These are phyloP conservation scores for Tulasnella sp. DNA, from an alignment of 768 basidiomycete species.

Conservation along the genomic window DNA sequence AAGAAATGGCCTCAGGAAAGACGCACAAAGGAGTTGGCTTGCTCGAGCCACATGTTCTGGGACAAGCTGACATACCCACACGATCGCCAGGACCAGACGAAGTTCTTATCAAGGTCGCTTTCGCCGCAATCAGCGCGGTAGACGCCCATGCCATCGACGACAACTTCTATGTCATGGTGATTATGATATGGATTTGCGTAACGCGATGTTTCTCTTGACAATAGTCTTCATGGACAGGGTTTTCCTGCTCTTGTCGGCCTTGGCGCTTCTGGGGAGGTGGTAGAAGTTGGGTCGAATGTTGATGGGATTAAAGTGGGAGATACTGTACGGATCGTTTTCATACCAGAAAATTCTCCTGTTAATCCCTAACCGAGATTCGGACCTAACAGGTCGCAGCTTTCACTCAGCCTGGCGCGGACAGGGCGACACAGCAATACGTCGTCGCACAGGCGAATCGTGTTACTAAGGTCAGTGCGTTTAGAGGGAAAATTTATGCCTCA, in stretches of 20 bases:
- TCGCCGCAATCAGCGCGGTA: constrained; percentile 36
- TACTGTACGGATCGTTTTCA: constrained; percentile 28
- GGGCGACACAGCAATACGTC: constrained; percentile 36
- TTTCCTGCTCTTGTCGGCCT: constrained; percentile 37
- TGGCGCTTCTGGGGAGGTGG: constrained; percentile 36
- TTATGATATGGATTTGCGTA: not conserved
- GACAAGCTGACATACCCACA: constrained; percentile 35
- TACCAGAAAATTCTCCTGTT: too few relatives aligned
- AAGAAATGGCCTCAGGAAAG: not conserved
- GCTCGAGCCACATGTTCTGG: constrained; percentile 32
- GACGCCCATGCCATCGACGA: constrained; percentile 38
- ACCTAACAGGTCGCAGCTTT: constrained; percentile 30
- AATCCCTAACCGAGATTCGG: constrained; percentile 19
- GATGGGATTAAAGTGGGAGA: constrained; percentile 36
- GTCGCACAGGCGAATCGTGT: constrained; percentile 30
- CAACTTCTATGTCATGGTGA: constrained; percentile 27
- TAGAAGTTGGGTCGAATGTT: constrained; percentile 34
- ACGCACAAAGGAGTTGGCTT: constrained; percentile 41
- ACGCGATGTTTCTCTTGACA: not conserved
- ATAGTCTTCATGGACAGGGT: not conserved
- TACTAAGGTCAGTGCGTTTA: constrained; percentile 33
- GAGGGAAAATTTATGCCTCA: not conserved
- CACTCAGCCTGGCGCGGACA: constrained; percentile 26
- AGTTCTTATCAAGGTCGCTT: constrained; percentile 38
- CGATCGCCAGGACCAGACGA: constrained; percentile 33